Percentiles rank a stretch among this genome's conserved stretches.
phyloP scores from a whole-genome alignment of 495 filamentous ascomycete genomes.

The Beverwykella pulmonaria region DNA sequence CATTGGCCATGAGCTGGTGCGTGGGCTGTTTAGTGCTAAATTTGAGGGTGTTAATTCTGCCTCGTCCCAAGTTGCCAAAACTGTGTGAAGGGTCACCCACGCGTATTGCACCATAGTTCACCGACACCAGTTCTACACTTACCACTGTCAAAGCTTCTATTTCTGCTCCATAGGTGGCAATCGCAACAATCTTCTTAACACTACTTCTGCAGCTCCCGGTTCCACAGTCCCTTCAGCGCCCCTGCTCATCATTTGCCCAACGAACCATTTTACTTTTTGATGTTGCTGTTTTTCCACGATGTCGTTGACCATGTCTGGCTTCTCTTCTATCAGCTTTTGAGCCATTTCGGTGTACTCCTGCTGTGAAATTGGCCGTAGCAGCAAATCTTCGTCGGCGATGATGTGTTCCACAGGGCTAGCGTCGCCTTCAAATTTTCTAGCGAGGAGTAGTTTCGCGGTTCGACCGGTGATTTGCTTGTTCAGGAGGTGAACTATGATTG shows the following conservation, averaged over 20 bases:
- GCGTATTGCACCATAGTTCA: neutral
- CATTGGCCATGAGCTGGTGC: neutral
- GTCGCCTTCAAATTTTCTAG: slow-evolving; percentile 56
- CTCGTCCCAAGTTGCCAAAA: neutral
- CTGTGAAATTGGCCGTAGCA: slow-evolving; percentile 62
- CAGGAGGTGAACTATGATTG: slow-evolving; percentile 67
- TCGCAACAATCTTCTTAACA: slow-evolving; percentile 60
- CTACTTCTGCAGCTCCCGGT: slow-evolving; percentile 68
- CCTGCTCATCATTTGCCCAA: slow-evolving; percentile 85
- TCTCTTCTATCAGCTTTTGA: slow-evolving; percentile 54
- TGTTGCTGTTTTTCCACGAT: slow-evolving; percentile 65
- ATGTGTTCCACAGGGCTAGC: slow-evolving; percentile 58
- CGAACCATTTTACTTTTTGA: slow-evolving; percentile 82
- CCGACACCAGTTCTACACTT: neutral
- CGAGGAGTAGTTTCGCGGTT: slow-evolving; percentile 71
- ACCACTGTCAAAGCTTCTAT: neutral
- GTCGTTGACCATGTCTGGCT: slow-evolving; percentile 64
- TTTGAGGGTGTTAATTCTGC: too few species aligned
- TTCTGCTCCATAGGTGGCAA: slow-evolving; percentile 17
- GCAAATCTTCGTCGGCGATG: slow-evolving; percentile 67
- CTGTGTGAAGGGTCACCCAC: neutral
- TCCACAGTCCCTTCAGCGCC: slow-evolving; percentile 78
- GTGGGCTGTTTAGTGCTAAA: neutral
- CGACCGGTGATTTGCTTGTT: slow-evolving; percentile 67
- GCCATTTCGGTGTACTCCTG: slow-evolving; percentile 64